A percentile compares a stretch with the other conserved stretches of the same genome.
Evolutionary conservation across 2,329 filamentous ascomycete genomes (phyloP).

Genomic region (Penicillium sp.): DNA sequence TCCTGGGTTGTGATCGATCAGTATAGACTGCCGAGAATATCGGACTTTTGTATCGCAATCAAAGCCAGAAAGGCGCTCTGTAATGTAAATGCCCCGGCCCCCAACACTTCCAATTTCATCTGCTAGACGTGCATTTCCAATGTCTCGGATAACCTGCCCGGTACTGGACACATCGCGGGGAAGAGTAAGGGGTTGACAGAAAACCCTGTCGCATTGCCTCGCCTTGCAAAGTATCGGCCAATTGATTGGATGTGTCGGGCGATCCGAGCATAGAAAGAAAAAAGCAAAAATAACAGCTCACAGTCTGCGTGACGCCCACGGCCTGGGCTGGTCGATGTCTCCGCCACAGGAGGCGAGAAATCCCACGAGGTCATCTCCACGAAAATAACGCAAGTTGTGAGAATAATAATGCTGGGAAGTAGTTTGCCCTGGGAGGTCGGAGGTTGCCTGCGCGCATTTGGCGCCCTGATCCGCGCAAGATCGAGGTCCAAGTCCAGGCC

Average conservation of each 20-base stretch:
- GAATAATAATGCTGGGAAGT: background rate
- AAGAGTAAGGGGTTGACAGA: slow-evolving; percentile 11
- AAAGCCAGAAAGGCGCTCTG: background rate
- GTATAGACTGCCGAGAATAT: background rate
- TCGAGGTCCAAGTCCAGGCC: background rate
- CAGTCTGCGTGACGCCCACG: slow-evolving; percentile 10
- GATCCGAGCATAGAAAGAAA: slow-evolving; percentile 19
- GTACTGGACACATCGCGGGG: slow-evolving; percentile 6
- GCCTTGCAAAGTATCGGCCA: slow-evolving; percentile 15
- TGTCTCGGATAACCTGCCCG: slow-evolving; percentile 11
- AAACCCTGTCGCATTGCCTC: slow-evolving; percentile 21
- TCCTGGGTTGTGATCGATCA: background rate
- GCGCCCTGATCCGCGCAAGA: background rate
- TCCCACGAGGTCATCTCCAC: slow-evolving; percentile 4
- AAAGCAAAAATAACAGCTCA: slow-evolving; percentile 23
- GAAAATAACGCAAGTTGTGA: slow-evolving; percentile 19
- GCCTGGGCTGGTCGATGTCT: slow-evolving; percentile 7
- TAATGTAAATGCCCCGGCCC: background rate
- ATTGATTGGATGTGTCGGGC: slow-evolving; percentile 15
- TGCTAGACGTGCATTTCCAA: background rate
- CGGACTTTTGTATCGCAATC: background rate
- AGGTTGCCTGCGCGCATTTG: slow-evolving; percentile 11
- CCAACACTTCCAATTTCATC: slow-evolving; percentile 1
- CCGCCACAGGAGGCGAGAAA: background rate
- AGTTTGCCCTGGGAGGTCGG: background rate